phyloP scores from a whole-genome alignment of 192 early-diverging fungal genomes.

The Coemansia sp. region DNA sequence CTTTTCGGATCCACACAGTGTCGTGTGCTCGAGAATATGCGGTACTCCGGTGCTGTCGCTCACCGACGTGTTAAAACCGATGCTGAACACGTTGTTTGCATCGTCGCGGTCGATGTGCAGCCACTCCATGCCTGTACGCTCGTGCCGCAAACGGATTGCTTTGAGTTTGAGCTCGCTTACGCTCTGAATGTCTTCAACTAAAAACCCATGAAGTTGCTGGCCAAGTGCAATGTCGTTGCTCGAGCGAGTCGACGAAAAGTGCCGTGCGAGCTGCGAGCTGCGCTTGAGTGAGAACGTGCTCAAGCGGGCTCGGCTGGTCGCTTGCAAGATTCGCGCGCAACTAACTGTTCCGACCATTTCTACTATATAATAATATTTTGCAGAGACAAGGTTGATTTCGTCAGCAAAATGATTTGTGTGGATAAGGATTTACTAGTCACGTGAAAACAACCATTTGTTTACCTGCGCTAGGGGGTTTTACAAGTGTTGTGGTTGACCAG shows the following conservation, averaged over 20 bases:
- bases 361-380: too few species aligned
- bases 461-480: neutral
- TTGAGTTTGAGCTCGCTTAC: constrained; percentile 79
- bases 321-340: constrained; percentile 26
- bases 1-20: constrained; percentile 81
- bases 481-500: too few species aligned
- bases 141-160: constrained; percentile 73
- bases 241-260: neutral
- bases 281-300: neutral
- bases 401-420: too few species aligned
- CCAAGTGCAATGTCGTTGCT: constrained; percentile 10
- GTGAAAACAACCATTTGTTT: neutral
- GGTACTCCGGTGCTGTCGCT: constrained; percentile 82
- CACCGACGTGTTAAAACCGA: constrained; percentile 86
- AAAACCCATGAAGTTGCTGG: constrained; percentile 42
- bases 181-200: constrained; percentile 51
- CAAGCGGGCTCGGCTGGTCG: neutral
- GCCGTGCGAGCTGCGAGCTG: neutral
- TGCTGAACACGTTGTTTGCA: constrained; percentile 91
- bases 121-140: constrained; percentile 79
- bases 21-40: constrained; percentile 95
- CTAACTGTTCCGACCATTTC: constrained; percentile 7
- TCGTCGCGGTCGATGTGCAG: constrained; percentile 86
- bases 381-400: too few species aligned
- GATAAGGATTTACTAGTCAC: too few species aligned